Conservation (phyloP, 2,329 filamentous ascomycete genomes). For the Pestalotiopsis fici region DNA sequence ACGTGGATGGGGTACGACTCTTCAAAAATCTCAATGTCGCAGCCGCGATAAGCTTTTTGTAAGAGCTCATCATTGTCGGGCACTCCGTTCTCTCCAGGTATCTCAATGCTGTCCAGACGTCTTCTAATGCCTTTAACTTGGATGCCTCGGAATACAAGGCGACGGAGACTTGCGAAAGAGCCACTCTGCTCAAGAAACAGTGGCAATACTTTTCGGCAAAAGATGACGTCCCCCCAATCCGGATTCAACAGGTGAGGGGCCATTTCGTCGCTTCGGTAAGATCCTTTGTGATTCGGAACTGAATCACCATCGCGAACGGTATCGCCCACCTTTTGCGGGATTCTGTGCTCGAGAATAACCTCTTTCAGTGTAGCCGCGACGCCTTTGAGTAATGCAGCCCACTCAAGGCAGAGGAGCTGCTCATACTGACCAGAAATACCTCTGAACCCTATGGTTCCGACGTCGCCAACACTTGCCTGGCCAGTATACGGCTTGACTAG, state of each 20-base stretch:
- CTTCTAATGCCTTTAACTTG: slow-evolving; percentile 1
- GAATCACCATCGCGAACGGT: background rate
- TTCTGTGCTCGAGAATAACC: slow-evolving; percentile 10
- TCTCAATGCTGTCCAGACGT: background rate
- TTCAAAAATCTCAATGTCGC: slow-evolving; percentile 5
- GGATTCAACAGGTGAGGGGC: background rate
- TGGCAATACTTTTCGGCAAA: slow-evolving; percentile 1
- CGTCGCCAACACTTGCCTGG: background rate
- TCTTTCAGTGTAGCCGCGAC: slow-evolving; percentile 1
- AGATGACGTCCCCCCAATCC: background rate
- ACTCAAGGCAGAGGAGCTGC: slow-evolving; percentile 5
- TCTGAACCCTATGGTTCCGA: background rate
- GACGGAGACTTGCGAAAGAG: background rate
- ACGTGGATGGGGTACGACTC: background rate
- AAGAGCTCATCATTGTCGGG: slow-evolving; percentile 1
- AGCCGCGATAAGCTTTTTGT: background rate
- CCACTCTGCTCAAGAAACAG: slow-evolving; percentile 5
- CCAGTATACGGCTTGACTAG: slow-evolving; percentile 6
- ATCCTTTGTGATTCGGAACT: background rate
- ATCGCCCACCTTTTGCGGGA: background rate
- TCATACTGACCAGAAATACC: slow-evolving; percentile 1
- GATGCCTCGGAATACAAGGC: slow-evolving; percentile 6
- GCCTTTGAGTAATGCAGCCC: background rate
- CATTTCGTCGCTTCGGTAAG: background rate
- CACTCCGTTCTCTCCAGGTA: background rate